phyloP scores from a whole-genome alignment of 1,139 yeast species.

The Zygoascus hellenicus region DNA sequence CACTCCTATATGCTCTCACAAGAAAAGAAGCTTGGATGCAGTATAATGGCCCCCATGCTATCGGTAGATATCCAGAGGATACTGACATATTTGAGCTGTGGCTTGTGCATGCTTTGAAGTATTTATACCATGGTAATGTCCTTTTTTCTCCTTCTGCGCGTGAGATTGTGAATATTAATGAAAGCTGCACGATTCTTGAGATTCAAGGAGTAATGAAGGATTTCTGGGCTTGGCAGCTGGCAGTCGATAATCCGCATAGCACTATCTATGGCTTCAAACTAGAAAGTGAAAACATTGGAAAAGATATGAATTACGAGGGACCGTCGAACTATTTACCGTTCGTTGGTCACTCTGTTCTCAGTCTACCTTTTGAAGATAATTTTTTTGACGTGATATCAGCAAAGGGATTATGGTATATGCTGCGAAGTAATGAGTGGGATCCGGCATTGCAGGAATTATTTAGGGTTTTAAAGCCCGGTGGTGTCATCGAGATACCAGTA shows the following conservation, averaged over 20 bases:
- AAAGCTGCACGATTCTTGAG: conserved; percentile 24
- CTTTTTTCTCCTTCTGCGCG: conserved; percentile 18
- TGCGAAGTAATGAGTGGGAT: conserved; percentile 32
- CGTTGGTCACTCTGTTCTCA: conserved; percentile 28
- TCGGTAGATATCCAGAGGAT: conserved; percentile 5
- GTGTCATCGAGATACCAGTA: conserved; percentile 33
- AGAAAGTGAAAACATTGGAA: conserved; percentile 13
- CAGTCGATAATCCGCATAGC: conserved; percentile 34
- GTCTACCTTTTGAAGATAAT: conserved; percentile 34
- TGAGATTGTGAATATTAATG: neutral
- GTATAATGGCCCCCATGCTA: conserved; percentile 15
- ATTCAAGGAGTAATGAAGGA: conserved; percentile 32
- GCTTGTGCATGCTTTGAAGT: conserved; percentile 32
- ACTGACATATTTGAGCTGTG: conserved; percentile 30
- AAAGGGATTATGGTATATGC: conserved; percentile 32
- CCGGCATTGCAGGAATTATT: conserved; percentile 34
- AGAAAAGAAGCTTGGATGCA: conserved; percentile 33
- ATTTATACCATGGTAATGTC: conserved; percentile 23
- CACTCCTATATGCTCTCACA: conserved; percentile 30
- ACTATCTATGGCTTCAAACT: conserved; percentile 32
- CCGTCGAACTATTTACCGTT: conserved; percentile 31
- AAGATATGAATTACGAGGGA: conserved; percentile 23
- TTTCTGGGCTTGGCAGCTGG: conserved; percentile 40
- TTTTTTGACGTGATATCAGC: conserved; percentile 34
- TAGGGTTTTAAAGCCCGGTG: conserved; percentile 39